A percentile compares a stretch with the other conserved stretches of the same genome.
Evolutionary conservation across 208 protist species (phyloP).

Genomic region (Trypanosomatidae sp.): DNA sequence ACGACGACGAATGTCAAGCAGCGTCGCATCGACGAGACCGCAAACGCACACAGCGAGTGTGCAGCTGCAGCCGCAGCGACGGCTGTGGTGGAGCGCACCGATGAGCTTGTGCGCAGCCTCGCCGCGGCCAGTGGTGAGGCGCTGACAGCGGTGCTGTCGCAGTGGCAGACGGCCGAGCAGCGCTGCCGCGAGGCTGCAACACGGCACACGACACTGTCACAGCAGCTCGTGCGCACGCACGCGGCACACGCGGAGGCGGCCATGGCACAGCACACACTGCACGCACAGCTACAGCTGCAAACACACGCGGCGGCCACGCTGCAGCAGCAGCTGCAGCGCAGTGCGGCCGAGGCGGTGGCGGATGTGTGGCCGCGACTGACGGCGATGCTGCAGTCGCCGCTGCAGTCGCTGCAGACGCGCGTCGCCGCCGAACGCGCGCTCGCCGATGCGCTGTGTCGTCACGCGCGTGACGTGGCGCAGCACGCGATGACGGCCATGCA

Average conservation of each 20-base stretch:
- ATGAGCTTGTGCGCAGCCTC: constrained; percentile 4
- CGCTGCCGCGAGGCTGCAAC: not conserved
- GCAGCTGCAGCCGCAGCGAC: not conserved
- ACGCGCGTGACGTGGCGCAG: constrained; percentile 19
- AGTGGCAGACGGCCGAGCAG: not conserved
- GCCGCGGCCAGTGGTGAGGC: not conserved
- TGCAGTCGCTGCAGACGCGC: constrained; percentile 9
- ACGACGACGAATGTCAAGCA: too few relatives aligned
- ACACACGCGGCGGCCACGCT: too few relatives aligned
- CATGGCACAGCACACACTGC: too few relatives aligned
- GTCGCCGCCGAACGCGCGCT: constrained; percentile 20
- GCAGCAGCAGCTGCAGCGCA: not conserved
- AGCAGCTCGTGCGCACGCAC: not conserved
- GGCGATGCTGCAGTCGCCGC: constrained; percentile 4
- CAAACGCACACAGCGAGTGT: too few relatives aligned
- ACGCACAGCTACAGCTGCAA: too few relatives aligned
- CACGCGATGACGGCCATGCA: constrained; percentile 13
- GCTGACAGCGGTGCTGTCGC: not conserved
- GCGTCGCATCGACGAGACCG: too few relatives aligned
- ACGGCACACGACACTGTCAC: not conserved
- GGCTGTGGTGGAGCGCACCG: not conserved
- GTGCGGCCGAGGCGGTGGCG: constrained; percentile 4
- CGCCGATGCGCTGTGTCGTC: constrained; percentile 18
- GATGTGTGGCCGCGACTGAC: not conserved
- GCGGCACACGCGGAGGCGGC: too few relatives aligned